A percentile compares a stretch with the other conserved stretches of the same genome.
These are phyloP conservation scores for Nakazawaea populi DNA, from an alignment of 805 yeast genomes.

Conservation along the genomic window DNA sequence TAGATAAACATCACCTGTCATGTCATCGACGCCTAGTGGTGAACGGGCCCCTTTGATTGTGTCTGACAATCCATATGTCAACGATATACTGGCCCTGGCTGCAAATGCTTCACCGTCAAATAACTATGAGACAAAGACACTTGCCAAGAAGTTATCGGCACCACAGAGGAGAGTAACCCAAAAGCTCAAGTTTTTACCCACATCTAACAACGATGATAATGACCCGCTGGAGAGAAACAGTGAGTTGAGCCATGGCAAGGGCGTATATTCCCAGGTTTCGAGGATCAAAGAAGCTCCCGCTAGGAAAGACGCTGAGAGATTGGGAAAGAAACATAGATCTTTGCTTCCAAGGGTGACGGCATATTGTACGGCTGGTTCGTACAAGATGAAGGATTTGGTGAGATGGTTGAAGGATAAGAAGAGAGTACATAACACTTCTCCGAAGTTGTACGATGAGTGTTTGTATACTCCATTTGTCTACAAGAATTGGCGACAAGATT, in stretches of 20 bases:
- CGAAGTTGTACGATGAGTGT: slow-evolving; percentile 91
- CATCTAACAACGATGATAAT: slow-evolving; percentile 14
- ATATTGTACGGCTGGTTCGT: slow-evolving; percentile 92
- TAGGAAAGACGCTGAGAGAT: slow-evolving; percentile 85
- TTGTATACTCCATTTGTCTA: slow-evolving; percentile 85
- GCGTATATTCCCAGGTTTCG: slow-evolving; percentile 78
- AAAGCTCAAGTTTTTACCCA: slow-evolving; percentile 58
- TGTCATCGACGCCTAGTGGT: not conserved
- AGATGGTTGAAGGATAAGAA: slow-evolving; percentile 81
- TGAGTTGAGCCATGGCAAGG: slow-evolving; percentile 27
- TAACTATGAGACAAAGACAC: slow-evolving; percentile 15
- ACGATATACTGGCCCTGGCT: not conserved
- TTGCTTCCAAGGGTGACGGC: slow-evolving; percentile 92
- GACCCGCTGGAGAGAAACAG: not conserved
- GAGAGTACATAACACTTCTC: slow-evolving; percentile 68
- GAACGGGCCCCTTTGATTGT: not conserved
- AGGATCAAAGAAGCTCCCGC: slow-evolving; percentile 85
- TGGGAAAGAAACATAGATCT: slow-evolving; percentile 82
- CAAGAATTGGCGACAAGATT: slow-evolving; percentile 64
- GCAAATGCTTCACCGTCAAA: no score
- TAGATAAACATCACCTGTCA: no score
- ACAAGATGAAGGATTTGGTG: slow-evolving; percentile 79
- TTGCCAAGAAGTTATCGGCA: slow-evolving; percentile 44
- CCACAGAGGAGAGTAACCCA: slow-evolving; percentile 74
- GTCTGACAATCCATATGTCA: not conserved